Percentiles rank a stretch among this genome's conserved stretches.
These are phyloP conservation scores for Coemansia asiatica DNA, from an alignment of 192 early-diverging fungal genomes.

Conservation along the genomic window DNA sequence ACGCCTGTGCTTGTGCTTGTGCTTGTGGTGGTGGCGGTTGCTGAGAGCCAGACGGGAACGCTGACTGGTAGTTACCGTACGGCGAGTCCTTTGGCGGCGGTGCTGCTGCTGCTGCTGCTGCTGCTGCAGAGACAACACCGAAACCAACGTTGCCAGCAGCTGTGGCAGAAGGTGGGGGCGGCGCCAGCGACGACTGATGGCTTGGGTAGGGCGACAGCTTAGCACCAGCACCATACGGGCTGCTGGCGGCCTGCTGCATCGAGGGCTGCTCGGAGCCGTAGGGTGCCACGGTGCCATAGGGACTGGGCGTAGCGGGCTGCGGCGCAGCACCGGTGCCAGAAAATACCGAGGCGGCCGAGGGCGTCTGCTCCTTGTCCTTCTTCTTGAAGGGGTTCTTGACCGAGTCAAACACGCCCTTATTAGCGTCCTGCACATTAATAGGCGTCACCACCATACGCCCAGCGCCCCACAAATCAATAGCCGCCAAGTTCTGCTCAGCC, in stretches of 20 bases:
- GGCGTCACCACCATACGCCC: constrained; percentile 40
- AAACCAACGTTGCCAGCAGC: background rate
- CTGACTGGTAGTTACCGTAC: constrained; percentile 18
- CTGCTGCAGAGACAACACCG: background rate
- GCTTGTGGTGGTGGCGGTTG: constrained; percentile 8
- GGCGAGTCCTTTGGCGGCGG: constrained; percentile 6
- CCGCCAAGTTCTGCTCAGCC: constrained; percentile 23
- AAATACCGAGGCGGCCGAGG: constrained; percentile 28
- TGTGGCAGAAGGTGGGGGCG: background rate
- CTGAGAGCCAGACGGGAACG: constrained; percentile 15
- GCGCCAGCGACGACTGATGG: constrained; percentile 12
- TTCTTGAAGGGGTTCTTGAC: constrained; percentile 47
- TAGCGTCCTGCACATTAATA: constrained; percentile 21
- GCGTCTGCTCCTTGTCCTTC: constrained; percentile 44
- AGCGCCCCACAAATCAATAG: constrained; percentile 39
- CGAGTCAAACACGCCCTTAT: constrained; percentile 34
- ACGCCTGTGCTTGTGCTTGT: constrained; percentile 4
- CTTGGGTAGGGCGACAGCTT: constrained; percentile 21
- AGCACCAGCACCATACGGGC: background rate
- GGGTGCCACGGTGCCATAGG: background rate
- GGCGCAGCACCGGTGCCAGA: background rate
- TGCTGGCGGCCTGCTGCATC: constrained; percentile 9
- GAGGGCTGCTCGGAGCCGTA: constrained; percentile 1
- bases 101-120: background rate
- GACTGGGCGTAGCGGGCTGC: background rate